These are phyloP conservation scores for Cicer yamashitae DNA, from an alignment of 306 rosid species.

Conservation along the genomic window DNA sequence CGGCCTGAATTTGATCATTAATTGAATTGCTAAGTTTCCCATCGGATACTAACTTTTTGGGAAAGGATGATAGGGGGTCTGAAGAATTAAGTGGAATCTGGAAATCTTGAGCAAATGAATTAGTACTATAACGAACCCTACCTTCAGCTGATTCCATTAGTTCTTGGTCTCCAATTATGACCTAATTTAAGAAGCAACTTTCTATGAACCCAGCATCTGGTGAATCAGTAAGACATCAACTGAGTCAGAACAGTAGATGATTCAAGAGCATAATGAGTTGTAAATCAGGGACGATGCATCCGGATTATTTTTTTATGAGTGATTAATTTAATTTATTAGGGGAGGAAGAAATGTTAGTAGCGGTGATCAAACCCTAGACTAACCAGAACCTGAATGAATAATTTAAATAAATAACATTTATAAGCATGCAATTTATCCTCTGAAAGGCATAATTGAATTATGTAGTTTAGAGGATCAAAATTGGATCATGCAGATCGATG, in stretches of 20 bases:
- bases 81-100: constrained; percentile 39
- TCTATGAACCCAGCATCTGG: constrained; percentile 22
- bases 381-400: too few species aligned
- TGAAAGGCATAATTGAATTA: too few species aligned
- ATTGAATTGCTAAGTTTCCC: constrained; percentile 45
- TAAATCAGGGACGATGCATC: not conserved
- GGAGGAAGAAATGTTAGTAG: too few species aligned
- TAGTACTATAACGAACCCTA: constrained; percentile 42
- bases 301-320: too few species aligned
- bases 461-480: too few species aligned
- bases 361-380: too few species aligned
- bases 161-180: too few species aligned
- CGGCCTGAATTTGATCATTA: constrained; percentile 39
- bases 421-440: too few species aligned
- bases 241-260: constrained; percentile 6
- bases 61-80: constrained; percentile 27
- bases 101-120: constrained; percentile 42
- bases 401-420: too few species aligned
- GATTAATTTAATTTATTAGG: too few species aligned
- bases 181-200: constrained; percentile 32
- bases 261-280: not conserved
- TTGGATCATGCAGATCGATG: too few species aligned
- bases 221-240: constrained; percentile 32
- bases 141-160: constrained; percentile 28
- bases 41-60: constrained; percentile 51